Evolutionary conservation across 257 asterid genomes (phyloP).

Genomic region (Datura wrightii): DNA sequence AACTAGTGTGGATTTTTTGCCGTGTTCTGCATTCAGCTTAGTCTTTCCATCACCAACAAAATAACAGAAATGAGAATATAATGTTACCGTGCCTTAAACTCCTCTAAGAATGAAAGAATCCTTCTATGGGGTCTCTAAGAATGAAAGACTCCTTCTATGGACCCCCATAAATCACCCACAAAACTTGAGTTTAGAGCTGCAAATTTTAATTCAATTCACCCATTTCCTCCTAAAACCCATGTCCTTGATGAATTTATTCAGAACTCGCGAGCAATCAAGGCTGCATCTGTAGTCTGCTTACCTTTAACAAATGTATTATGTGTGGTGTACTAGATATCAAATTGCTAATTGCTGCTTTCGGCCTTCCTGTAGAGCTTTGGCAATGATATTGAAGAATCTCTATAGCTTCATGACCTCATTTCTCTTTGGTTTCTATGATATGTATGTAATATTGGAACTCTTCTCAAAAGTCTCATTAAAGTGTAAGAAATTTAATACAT

Average conservation of each 20-base stretch:
- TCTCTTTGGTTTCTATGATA: too few species aligned
- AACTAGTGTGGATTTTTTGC: not conserved
- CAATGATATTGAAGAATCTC: too few species aligned
- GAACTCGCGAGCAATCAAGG: too few species aligned
- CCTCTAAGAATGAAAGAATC: not conserved
- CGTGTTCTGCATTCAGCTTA: not conserved
- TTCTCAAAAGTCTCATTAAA: too few species aligned
- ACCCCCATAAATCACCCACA: not conserved
- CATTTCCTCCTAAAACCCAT: not conserved
- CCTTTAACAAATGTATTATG: too few species aligned
- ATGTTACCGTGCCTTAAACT: not conserved
- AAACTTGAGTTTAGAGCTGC: not conserved
- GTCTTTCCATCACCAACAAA: not conserved
- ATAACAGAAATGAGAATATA: not conserved
- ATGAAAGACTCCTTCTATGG: not conserved
- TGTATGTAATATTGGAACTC: too few species aligned
- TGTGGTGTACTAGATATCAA: too few species aligned
- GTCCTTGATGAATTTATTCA: not conserved
- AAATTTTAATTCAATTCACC: not conserved
- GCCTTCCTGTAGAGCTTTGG: too few species aligned
- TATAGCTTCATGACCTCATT: too few species aligned
- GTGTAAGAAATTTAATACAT: too few species aligned
- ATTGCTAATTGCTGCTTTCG: too few species aligned
- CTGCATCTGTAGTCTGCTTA: too few species aligned
- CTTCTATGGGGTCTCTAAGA: not conserved